These are phyloP conservation scores for Amanita molliuscula DNA, from an alignment of 768 basidiomycete species.

Conservation along the genomic window DNA sequence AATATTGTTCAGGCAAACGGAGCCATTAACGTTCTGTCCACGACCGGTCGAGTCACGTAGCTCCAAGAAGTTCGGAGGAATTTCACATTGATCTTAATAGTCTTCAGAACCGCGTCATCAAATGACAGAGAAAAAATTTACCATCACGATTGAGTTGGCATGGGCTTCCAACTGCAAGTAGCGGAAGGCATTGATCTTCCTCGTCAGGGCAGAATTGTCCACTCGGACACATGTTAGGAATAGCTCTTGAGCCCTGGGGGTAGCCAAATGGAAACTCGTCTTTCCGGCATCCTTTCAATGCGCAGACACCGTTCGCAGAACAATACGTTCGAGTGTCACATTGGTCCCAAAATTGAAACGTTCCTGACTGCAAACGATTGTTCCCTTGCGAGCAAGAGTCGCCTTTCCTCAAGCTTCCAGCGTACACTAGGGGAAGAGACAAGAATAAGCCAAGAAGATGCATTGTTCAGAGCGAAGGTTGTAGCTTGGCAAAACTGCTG, in stretches of 20 bases:
- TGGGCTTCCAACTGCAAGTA: slow-evolving; percentile 49
- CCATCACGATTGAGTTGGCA: slow-evolving; percentile 89
- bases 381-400: slow-evolving; percentile 40
- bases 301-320: slow-evolving; percentile 42
- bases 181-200: slow-evolving; percentile 51
- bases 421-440: slow-evolving; percentile 28
- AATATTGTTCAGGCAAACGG: slow-evolving; percentile 70
- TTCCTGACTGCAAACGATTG: slow-evolving; percentile 63
- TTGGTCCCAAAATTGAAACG: slow-evolving; percentile 73
- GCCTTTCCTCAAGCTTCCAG: slow-evolving; percentile 36
- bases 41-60: slow-evolving; percentile 54
- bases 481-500: neutral
- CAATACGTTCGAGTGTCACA: slow-evolving; percentile 69
- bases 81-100: slow-evolving; percentile 61
- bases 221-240: slow-evolving; percentile 52
- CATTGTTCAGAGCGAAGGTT: slow-evolving; percentile 8
- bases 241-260: slow-evolving; percentile 18
- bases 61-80: slow-evolving; percentile 54
- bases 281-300: slow-evolving; percentile 56
- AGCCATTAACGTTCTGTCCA: slow-evolving; percentile 71
- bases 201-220: slow-evolving; percentile 83
- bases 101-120: neutral
- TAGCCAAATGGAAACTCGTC: slow-evolving; percentile 78
- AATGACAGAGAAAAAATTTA: slow-evolving; percentile 19
- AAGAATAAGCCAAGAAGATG: slow-evolving; percentile 47